Conservation (phyloP, 768 basidiomycete species). For the Psilocybe azurescens region DNA sequence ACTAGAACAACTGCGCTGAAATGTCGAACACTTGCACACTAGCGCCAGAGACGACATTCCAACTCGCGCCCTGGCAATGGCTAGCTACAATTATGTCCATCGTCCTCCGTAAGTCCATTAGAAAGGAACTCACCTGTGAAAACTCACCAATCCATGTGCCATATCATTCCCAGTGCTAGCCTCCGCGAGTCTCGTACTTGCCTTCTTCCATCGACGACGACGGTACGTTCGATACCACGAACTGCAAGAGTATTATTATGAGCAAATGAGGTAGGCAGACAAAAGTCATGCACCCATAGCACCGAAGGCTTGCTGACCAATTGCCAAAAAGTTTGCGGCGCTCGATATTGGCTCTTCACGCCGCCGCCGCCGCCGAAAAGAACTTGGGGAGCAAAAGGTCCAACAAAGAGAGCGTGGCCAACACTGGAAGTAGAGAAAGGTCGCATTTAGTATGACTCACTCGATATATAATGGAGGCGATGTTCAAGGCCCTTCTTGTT, state of each 20-base stretch:
- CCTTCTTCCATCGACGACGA: slow-evolving; percentile 46
- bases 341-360: slow-evolving; percentile 40
- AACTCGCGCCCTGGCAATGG: slow-evolving; percentile 50
- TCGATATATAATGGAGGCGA: too few species aligned
- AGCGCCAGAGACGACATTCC: slow-evolving; percentile 34
- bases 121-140: neutral
- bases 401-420: neutral
- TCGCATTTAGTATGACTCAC: neutral
- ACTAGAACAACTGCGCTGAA: slow-evolving; percentile 15
- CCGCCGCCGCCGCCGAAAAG: slow-evolving; percentile 29
- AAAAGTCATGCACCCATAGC: too few species aligned
- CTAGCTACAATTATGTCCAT: slow-evolving; percentile 41
- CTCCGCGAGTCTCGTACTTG: slow-evolving; percentile 40
- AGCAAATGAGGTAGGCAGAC: slow-evolving; percentile 45
- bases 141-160: neutral
- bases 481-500: too few species aligned
- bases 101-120: slow-evolving; percentile 37
- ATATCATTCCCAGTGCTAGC: slow-evolving; percentile 37
- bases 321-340: slow-evolving; percentile 32
- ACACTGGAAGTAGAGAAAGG: neutral
- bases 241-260: slow-evolving; percentile 52
- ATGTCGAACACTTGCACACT: slow-evolving; percentile 11
- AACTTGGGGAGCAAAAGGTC: neutral
- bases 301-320: neutral
- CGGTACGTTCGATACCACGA: slow-evolving; percentile 42